Evolutionary conservation across 441 rosid species (phyloP).

Genomic region (Adansonia gregorii): DNA sequence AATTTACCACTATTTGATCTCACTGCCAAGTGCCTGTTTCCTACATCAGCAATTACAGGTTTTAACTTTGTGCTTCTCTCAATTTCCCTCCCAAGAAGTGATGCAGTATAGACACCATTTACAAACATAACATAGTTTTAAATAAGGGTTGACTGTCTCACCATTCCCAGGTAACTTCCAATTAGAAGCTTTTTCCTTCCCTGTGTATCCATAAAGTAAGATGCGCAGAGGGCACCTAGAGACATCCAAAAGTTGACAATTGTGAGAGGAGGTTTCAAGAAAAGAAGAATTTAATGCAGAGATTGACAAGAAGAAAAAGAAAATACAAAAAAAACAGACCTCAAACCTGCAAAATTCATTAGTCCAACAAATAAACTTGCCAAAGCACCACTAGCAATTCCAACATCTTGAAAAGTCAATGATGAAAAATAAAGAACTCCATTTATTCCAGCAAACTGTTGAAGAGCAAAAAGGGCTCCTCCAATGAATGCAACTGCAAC

Average conservation of each 20-base stretch:
- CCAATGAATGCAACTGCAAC: slow-evolving; percentile 72
- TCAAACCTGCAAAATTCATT: slow-evolving; percentile 69
- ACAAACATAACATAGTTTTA: slow-evolving; percentile 20
- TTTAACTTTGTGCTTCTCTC: not conserved
- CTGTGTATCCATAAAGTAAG: slow-evolving; percentile 63
- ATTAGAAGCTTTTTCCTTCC: slow-evolving; percentile 67
- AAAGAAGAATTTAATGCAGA: not conserved
- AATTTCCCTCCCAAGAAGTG: slow-evolving; percentile 5
- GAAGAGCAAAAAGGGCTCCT: slow-evolving; percentile 68
- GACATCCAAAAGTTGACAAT: slow-evolving; percentile 25
- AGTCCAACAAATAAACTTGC: slow-evolving; percentile 70
- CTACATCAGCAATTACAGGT: not conserved
- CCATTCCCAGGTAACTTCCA: slow-evolving; percentile 78
- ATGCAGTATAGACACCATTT: not conserved
- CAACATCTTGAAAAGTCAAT: slow-evolving; percentile 71
- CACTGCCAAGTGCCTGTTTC: not conserved
- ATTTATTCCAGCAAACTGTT: slow-evolving; percentile 85
- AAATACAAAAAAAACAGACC: slow-evolving; percentile 10
- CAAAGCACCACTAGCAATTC: slow-evolving; percentile 58
- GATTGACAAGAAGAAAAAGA: not conserved
- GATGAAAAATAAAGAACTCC: slow-evolving; percentile 87
- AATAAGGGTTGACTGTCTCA: slow-evolving; percentile 37
- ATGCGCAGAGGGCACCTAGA: slow-evolving; percentile 63
- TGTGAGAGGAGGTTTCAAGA: slow-evolving; percentile 18
- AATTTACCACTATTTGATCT: not conserved